Percentiles rank a stretch among this genome's conserved stretches.
Evolutionary conservation across 345 rosid genomes (phyloP).

Genomic region (Cochlearia excelsa): DNA sequence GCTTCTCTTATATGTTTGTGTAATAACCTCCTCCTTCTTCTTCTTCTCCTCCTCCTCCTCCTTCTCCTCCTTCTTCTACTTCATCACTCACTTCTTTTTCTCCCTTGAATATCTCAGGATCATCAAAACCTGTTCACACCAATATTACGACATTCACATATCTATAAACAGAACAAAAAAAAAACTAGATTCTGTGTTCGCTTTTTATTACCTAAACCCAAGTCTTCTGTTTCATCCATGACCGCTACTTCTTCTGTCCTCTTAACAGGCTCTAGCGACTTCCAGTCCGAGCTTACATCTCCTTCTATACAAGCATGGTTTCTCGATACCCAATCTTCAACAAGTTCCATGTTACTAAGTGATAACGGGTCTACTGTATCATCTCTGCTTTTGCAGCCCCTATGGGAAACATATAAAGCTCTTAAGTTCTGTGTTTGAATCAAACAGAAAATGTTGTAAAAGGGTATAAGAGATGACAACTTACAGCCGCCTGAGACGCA

Average conservation of each 20-base stretch:
- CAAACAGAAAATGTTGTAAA: background rate
- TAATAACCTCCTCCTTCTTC: conserved; percentile 9
- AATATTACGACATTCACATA: background rate
- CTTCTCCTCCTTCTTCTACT: background rate
- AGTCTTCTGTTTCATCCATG: conserved; percentile 57
- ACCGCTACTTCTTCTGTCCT: conserved; percentile 42
- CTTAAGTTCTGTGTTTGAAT: conserved; percentile 22
- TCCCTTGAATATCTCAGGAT: conserved; percentile 61
- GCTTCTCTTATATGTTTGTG: conserved; percentile 33
- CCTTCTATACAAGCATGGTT: conserved; percentile 54
- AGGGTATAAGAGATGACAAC: conserved; percentile 25
- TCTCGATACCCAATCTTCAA: conserved; percentile 78
- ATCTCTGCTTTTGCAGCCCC: conserved; percentile 40
- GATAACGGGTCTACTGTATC: conserved; percentile 49
- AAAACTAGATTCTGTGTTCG: background rate
- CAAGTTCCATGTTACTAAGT: conserved; percentile 39
- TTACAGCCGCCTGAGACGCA: conserved; percentile 67
- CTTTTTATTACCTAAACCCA: conserved; percentile 54
- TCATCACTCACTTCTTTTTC: conserved; percentile 46
- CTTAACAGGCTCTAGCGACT: conserved; percentile 49
- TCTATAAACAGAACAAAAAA: background rate
- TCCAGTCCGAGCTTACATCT: conserved; percentile 62
- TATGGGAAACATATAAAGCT: background rate
- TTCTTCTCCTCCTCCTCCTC: too few relatives aligned
- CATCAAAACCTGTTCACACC: conserved; percentile 67